Conservation (phyloP, 768 basidiomycete genomes). For the Auricularia sp. region DNA sequence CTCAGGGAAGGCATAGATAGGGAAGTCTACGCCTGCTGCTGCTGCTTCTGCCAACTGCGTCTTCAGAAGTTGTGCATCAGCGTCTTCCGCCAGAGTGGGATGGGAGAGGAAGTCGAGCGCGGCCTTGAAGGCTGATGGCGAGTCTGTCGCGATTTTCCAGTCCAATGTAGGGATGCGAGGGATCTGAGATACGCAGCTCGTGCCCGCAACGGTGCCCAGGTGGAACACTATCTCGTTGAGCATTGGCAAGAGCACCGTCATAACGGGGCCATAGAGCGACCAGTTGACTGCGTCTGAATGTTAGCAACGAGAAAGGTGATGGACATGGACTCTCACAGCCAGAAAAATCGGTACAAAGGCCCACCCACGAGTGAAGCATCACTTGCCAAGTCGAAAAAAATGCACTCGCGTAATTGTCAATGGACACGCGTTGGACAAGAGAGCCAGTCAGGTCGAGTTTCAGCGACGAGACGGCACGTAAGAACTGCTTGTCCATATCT, state of each 20-base stretch:
- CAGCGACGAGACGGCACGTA: constrained; percentile 29
- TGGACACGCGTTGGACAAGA: constrained; percentile 36
- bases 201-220: constrained; percentile 6
- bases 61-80: background rate
- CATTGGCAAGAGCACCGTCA: constrained; percentile 32
- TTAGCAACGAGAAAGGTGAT: background rate
- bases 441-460: constrained; percentile 49
- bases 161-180: background rate
- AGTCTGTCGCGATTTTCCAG: background rate
- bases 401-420: constrained; percentile 33
- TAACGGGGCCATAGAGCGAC: constrained; percentile 38
- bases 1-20: background rate
- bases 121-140: background rate
- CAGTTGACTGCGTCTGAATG: constrained; percentile 39
- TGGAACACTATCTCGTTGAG: constrained; percentile 30
- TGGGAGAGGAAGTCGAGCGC: background rate
- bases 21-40: background rate
- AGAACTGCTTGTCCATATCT: constrained; percentile 51
- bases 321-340: background rate
- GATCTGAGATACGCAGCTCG: background rate
- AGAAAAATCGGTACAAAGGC: background rate
- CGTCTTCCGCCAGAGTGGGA: background rate
- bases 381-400: background rate
- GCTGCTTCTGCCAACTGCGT: background rate
- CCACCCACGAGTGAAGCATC: background rate